Base-by-base conservation (phyloP, 495 filamentous ascomycete genomes). In the Hypoxylon trugodes region DNA sequence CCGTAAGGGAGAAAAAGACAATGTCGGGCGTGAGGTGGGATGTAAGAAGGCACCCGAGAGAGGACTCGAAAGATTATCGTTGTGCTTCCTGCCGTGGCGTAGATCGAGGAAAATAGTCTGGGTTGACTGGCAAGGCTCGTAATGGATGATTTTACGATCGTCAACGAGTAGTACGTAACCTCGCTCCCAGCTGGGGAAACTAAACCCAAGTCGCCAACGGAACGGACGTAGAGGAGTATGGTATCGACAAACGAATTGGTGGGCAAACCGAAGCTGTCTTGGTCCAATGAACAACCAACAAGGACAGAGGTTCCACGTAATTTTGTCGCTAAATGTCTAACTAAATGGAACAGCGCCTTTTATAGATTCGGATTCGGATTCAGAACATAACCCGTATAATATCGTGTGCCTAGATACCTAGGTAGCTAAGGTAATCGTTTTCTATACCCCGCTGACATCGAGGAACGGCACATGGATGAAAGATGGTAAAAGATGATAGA, bases 141-240 rank as follows among this genome's bases (percentile, higher is more conserved):
- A 21, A 22, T 32, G 8, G 10, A 48, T 21, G 6, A 21, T 9
- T 33, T 6, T n/a, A 28, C 26, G 16, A 33, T 48, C 7, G 26
- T 19, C 10, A 13, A 16, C 10, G 10, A 45, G 21, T 2, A 28
- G 13, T 32, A 5, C 43, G 25, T 48, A 32, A n/a, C 1, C 24
- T n/a, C n/a, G n/a, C n/a, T 49, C 35, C 3, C 22, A 41, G 1
- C 38, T 16, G 28, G 28, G 15, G 19, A 9, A 52, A 60, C 21
- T 38, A 40, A 61, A 48, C 53, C 32, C 32, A 12, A 25, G 42
- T 40, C 30, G 48, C 33, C 28, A 38, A 33, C 33, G 40, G n/a
- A 30, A 41, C 15, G 28, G 28, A 45, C 37, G 50, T 30, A 45
- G 13, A 56, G 28, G 42, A 50, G 41, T 49, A 21, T 43, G n/a